Evolutionary conservation across 73 alveolate genomes (phyloP).

Genomic region (Stentor roeselii): DNA sequence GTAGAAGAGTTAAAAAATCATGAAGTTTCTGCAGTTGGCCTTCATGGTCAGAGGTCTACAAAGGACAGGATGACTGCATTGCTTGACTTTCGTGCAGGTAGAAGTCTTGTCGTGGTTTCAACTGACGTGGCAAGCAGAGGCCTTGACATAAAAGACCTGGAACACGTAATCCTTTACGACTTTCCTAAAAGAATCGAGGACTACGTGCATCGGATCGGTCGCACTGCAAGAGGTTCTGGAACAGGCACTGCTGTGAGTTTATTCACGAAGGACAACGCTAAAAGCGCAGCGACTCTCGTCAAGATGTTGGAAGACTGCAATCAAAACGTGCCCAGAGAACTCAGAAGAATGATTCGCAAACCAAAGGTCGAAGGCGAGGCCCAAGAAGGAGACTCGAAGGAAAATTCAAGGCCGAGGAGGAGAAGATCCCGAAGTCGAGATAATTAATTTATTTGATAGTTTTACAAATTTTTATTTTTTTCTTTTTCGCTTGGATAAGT

Average conservation of each 20-base stretch:
- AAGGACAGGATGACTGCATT: conserved; percentile 92
- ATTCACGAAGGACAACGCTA: conserved; percentile 43
- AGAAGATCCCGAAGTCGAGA: conserved; percentile 4
- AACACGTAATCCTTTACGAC: conserved; percentile 84
- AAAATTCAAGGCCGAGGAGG: conserved; percentile 21
- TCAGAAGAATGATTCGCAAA: conserved; percentile 11
- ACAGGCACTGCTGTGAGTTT: conserved; percentile 45
- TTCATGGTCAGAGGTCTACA: conserved; percentile 95
- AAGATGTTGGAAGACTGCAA: conserved; percentile 35
- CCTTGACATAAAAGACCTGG: conserved; percentile 87
- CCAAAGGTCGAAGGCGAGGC: conserved; percentile 20
- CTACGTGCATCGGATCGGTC: conserved; percentile 97
- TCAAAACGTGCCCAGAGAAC: conserved; percentile 43
- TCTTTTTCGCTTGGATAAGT: neutral
- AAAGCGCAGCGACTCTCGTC: conserved; percentile 43
- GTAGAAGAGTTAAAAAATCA: conserved; percentile 81
- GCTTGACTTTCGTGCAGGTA: conserved; percentile 88
- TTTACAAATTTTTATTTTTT: too few relatives aligned
- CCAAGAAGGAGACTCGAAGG: neutral
- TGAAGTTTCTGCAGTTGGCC: conserved; percentile 74
- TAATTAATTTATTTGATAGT: too few relatives aligned
- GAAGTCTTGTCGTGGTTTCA: conserved; percentile 87
- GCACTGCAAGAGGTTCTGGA: conserved; percentile 91
- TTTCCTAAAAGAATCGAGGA: conserved; percentile 98
- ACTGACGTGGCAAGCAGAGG: conserved; percentile 97